Percentiles rank a stretch among this genome's conserved stretches.
Conservation (phyloP, 2,329 filamentous ascomycete species). For the Zelopaecilomyces penicillatus region DNA sequence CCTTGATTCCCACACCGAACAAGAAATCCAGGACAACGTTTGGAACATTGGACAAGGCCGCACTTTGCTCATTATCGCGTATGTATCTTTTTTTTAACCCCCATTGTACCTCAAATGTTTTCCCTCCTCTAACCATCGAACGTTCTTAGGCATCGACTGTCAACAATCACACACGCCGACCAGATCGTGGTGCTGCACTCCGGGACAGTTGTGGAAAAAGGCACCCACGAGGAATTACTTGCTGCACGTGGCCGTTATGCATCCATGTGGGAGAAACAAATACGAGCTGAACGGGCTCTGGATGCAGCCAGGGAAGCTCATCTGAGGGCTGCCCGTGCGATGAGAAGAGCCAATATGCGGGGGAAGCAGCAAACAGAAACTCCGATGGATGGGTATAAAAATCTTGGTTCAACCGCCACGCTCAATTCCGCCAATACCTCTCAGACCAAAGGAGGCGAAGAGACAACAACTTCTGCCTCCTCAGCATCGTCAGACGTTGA, state of each 20-base stretch:
- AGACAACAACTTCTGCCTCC: conserved; percentile 18
- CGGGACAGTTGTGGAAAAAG: conserved; percentile 68
- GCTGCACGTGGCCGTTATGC: conserved; percentile 63
- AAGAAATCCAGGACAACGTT: conserved; percentile 84
- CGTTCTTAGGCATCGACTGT: conserved; percentile 59
- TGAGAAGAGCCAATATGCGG: conserved; percentile 43
- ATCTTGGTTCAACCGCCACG: conserved; percentile 37
- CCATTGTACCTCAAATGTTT: too few species aligned
- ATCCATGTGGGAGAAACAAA: conserved; percentile 86
- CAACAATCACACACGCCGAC: conserved; percentile 77
- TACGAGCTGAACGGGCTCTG: conserved; percentile 60
- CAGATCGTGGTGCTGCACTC: conserved; percentile 73
- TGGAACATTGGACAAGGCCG: conserved; percentile 73
- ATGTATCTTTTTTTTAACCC: conserved; percentile 28
- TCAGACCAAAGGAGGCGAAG: conserved; percentile 22
- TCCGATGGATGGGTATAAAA: conserved; percentile 37
- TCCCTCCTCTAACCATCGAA: neutral
- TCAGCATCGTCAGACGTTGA: conserved; percentile 28
- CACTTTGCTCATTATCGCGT: conserved; percentile 92
- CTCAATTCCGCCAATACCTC: conserved; percentile 27
- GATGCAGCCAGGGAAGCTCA: conserved; percentile 28
- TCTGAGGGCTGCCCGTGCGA: conserved; percentile 24
- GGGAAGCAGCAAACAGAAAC: conserved; percentile 31
- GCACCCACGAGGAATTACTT: conserved; percentile 71
- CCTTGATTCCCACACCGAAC: conserved; percentile 83